These are phyloP conservation scores for Coprinopsis sp. DNA, from an alignment of 768 basidiomycete genomes.

Conservation along the genomic window DNA sequence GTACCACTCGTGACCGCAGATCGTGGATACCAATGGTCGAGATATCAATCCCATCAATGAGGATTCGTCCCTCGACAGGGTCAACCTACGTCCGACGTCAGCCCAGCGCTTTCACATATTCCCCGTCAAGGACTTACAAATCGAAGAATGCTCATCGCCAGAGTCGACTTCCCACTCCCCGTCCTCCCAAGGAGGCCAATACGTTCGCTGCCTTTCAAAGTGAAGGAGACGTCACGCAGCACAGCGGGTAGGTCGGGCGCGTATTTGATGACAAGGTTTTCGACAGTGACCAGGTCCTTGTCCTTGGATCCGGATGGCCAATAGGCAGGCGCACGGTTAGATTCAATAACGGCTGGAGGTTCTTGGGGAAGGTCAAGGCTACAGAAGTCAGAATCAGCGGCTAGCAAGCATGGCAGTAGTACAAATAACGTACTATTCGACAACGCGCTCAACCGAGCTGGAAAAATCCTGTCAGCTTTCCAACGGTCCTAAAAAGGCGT, in stretches of 20 bases:
- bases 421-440: constrained; percentile 59
- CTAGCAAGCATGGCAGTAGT: background rate
- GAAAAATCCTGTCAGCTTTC: background rate
- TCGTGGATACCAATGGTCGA: constrained; percentile 82
- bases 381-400: background rate
- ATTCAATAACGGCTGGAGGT: constrained; percentile 71
- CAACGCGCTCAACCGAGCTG: constrained; percentile 85
- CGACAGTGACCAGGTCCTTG: constrained; percentile 57
- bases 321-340: constrained; percentile 78
- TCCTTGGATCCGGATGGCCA: constrained; percentile 78
- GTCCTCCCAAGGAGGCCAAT: constrained; percentile 81
- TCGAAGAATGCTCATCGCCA: constrained; percentile 82
- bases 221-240: constrained; percentile 70
- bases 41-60: constrained; percentile 88
- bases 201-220: constrained; percentile 64
- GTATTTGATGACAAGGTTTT: constrained; percentile 78
- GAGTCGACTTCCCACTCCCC: constrained; percentile 73
- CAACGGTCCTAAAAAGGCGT: background rate
- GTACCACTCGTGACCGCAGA: constrained; percentile 66
- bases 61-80: constrained; percentile 66
- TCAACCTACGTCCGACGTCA: constrained; percentile 47
- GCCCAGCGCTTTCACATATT: background rate
- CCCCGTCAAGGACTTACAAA: constrained; percentile 50
- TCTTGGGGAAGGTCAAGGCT: constrained; percentile 81
- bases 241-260: constrained; percentile 81